Base-by-base conservation (phyloP, 2,329 filamentous ascomycete genomes). In the Aureobasidium melanogenum region DNA sequence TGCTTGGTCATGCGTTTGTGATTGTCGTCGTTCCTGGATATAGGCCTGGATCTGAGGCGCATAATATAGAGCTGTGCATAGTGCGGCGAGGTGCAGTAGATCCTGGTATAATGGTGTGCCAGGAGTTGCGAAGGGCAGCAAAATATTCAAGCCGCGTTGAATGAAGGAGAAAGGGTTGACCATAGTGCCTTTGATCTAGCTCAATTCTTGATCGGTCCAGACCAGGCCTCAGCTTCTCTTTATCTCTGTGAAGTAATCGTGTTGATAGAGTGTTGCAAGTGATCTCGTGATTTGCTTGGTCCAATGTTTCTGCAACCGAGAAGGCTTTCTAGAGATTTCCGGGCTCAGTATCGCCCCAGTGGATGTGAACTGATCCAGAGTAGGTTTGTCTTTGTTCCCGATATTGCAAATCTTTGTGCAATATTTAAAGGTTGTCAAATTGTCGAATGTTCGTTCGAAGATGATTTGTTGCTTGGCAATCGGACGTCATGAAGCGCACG, bases 51-150 rank as follows among this genome's bases (percentile, higher is more conserved):
- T 73, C 63, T 76, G 74, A 19, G 78, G 78, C 0, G 75, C 77
- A 64, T 71, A 78, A 67, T 80, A 80, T 17, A 80, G 69, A 3
- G 77, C 70, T 26, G 71, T 69, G 64, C 75, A 77, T 3, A 80
- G 71, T 3, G 74, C 68, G 24, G 69, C 69, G 3, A 78, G 75
- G 66, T 80, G 78, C 0, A 78, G 63, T 12, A 80, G 67, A 62
- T 80, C 78, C 66, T 79, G 77, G 0, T 73, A 38, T 5, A 80
- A 66, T 5, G 78, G 78, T 30, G 77, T 80, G 5, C 73, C 71
- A 1, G 75, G 74, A 19, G 75, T 75, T 41, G 78, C 78, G 66
- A 80, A 80, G 0, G 78, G 78, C 3, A 80, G 69, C 14, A 80
- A 71, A 62, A 69, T 66, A 64, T 80, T 80, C 19, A 80, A 30